phyloP scores from a whole-genome alignment of 345 rosid species.

The Sonneratia alba region DNA sequence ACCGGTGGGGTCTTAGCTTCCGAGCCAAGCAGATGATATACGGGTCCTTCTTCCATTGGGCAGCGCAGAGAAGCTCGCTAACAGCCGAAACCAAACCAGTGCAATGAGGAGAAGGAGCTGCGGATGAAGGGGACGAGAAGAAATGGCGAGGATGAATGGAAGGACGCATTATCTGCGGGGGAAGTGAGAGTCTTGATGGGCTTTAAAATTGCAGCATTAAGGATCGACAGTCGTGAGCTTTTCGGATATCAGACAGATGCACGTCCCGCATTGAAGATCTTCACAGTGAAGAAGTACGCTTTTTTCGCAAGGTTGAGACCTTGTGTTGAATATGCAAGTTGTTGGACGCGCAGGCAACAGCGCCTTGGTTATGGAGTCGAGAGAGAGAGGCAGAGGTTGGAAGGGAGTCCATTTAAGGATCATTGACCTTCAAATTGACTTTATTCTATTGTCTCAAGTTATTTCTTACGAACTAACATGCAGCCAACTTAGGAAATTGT shows the following conservation, averaged over 20 bases:
- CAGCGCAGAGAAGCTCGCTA: constrained; percentile 23
- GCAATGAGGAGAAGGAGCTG: constrained; percentile 1
- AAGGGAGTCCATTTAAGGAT: neutral
- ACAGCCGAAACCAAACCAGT: constrained; percentile 24
- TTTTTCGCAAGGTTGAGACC: neutral
- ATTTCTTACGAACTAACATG: too few species aligned
- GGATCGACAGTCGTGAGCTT: neutral
- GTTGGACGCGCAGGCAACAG: neutral
- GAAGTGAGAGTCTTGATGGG: neutral
- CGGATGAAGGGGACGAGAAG: constrained; percentile 13
- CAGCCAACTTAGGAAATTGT: too few species aligned
- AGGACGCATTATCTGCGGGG: constrained; percentile 1
- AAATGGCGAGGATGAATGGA: neutral
- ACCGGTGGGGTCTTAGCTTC: constrained; percentile 32
- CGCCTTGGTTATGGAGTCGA: constrained; percentile 1
- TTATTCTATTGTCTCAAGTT: too few species aligned
- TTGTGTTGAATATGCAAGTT: neutral
- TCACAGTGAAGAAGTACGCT: neutral
- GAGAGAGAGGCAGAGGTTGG: too few species aligned
- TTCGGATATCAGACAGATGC: neutral
- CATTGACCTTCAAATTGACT: too few species aligned
- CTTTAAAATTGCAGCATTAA: constrained; percentile 6
- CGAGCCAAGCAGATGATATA: constrained; percentile 21
- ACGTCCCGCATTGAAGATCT: neutral
- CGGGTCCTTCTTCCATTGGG: constrained; percentile 36